Percentiles rank a stretch among this genome's conserved stretches.
Evolutionary conservation across 345 rosid species (phyloP).

Genomic region (Mercurialis annua): DNA sequence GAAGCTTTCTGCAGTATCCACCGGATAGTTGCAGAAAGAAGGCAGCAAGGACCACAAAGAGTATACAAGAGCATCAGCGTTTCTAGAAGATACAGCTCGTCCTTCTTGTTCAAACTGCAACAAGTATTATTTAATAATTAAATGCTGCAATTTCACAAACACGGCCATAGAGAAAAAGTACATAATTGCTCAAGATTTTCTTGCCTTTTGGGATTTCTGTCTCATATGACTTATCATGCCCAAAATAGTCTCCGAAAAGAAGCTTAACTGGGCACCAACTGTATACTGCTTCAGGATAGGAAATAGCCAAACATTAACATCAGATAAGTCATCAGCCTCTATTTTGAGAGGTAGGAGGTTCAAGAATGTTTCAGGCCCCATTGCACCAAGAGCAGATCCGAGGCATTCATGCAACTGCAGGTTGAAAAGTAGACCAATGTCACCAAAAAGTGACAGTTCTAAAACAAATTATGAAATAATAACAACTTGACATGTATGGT

Average conservation of each 20-base stretch:
- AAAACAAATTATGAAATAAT: constrained; percentile 10
- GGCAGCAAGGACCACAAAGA: constrained; percentile 91
- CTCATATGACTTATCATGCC: constrained; percentile 44
- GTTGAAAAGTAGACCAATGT: constrained; percentile 22
- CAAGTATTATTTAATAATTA: constrained; percentile 22
- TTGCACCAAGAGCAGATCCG: constrained; percentile 88
- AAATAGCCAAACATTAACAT: constrained; percentile 89
- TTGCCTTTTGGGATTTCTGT: constrained; percentile 66
- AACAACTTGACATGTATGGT: background rate
- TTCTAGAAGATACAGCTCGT: constrained; percentile 52
- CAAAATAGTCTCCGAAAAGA: constrained; percentile 61
- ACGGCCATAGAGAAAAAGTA: background rate
- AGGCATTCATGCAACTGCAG: constrained; percentile 83
- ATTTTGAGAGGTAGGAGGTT: constrained; percentile 66
- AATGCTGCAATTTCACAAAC: constrained; percentile 10
- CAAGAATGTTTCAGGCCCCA: constrained; percentile 88
- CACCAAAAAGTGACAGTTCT: constrained; percentile 15
- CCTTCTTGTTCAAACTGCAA: constrained; percentile 79
- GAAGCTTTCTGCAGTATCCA: constrained; percentile 73
- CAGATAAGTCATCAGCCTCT: constrained; percentile 71
- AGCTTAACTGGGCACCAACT: constrained; percentile 72
- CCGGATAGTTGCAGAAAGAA: constrained; percentile 83
- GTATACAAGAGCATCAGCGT: constrained; percentile 65
- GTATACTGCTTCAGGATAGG: constrained; percentile 91
- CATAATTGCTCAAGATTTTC: background rate